Base-by-base conservation (phyloP, 2,329 filamentous ascomycete species). In the Fusarium sp. region DNA sequence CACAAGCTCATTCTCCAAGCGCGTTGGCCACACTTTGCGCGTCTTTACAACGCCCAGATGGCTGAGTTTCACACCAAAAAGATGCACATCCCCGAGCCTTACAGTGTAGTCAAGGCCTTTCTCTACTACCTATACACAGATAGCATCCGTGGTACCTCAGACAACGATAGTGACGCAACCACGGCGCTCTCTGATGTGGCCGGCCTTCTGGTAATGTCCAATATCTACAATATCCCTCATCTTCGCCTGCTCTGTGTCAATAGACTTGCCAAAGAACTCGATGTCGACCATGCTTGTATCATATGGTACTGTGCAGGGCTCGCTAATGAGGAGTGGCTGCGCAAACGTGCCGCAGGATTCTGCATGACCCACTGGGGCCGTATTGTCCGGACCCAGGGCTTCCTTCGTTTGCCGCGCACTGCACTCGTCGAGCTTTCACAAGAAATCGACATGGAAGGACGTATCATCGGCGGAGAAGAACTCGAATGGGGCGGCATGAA, bases 61-160 rank as follows among this genome's bases (percentile, higher is more conserved):
- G 92, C 93, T 18, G 96, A 99, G 81, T 99, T 97, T 79, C 96
- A 99, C 81, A 96, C 94, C 22, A 96, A 96, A 79, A 95, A 94
- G 82, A 96, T 99, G 93, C 96, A 99, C 83, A 98, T 99, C 49
- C 96, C 96, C 0, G 97, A 99, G 79, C 95, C 96, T 2, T 98
- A 98, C 82, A 92, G 91, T 3, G 95, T 98, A 1, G 96, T 99
- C 52, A 95, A 94, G 76, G 94, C 96, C 2, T 99, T 99, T 80
- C 87, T 99, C 35, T 96, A 96, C 83, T 99, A 98, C 80, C 89
- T 99, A 3, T 99, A 99, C 83, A 98, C 96, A 0, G 96, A 99
- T 82, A 96, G 92, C 76, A 98, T 99, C 75, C 87, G 90, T 74
- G 83, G 86, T 47, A 82, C 83, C 10, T 81, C 82, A 4, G 85